These are phyloP conservation scores for Lachnellula occidentalis DNA, from an alignment of 2,329 filamentous ascomycete genomes.

Conservation along the genomic window DNA sequence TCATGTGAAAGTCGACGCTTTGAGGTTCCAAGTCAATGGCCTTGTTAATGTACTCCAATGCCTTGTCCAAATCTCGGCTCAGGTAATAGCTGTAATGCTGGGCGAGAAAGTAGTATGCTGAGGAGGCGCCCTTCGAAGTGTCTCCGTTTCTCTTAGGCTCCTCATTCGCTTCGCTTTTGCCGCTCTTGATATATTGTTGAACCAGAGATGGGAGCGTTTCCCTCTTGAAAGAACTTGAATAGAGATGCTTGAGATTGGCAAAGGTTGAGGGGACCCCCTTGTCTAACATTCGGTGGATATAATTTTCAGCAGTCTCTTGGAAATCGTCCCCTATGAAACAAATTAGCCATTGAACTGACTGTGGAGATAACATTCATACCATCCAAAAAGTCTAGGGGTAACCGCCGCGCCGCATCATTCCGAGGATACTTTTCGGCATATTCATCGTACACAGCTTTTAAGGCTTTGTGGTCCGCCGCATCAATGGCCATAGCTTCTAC, in stretches of 20 bases:
- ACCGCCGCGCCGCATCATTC: constrained; percentile 75
- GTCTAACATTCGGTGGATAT: constrained; percentile 78
- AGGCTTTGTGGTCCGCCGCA: constrained; percentile 53
- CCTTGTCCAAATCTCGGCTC: constrained; percentile 78
- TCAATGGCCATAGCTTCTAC: constrained; percentile 62
- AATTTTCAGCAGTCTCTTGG: constrained; percentile 67
- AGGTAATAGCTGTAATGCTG: constrained; percentile 95
- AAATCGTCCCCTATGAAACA: constrained; percentile 64
- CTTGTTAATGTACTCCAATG: constrained; percentile 75
- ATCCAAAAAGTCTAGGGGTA: constrained; percentile 84
- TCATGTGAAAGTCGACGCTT: constrained; percentile 90
- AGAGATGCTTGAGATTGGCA: constrained; percentile 92
- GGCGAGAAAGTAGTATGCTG: constrained; percentile 86
- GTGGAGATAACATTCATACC: constrained; percentile 41
- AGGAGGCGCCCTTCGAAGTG: constrained; percentile 62
- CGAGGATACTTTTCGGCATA: constrained; percentile 77
- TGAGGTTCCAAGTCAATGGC: constrained; percentile 74
- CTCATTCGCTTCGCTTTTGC: constrained; percentile 38
- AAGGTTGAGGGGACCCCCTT: constrained; percentile 96
- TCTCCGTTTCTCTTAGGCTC: constrained; percentile 41
- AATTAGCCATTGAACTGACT: constrained; percentile 13
- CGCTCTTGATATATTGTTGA: constrained; percentile 67
- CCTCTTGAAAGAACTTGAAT: constrained; percentile 72
- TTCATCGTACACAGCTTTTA: constrained; percentile 72
- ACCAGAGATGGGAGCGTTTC: constrained; percentile 70